These are phyloP conservation scores for Teunomyces barrocoloradensis DNA, from an alignment of 805 yeast species.

Conservation along the genomic window DNA sequence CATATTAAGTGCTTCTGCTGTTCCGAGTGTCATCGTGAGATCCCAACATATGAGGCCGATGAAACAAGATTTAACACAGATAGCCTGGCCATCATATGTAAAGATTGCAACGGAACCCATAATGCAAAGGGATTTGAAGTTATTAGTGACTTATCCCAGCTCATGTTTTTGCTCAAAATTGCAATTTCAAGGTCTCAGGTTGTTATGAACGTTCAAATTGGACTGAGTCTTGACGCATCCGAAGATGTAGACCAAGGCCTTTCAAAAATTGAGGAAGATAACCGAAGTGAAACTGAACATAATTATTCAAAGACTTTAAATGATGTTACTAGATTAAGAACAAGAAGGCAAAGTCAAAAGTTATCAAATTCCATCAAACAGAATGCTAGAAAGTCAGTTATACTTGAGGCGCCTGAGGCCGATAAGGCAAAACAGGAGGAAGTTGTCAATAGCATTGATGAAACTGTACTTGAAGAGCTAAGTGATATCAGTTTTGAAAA, in stretches of 20 bases:
- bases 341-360: conserved; percentile 65
- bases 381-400: conserved; percentile 62
- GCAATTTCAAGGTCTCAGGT: conserved; percentile 74
- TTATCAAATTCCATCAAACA: conserved; percentile 54
- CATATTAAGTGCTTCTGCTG: conserved; percentile 76
- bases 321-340: conserved; percentile 73
- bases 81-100: conserved; percentile 48
- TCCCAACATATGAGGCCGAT: conserved; percentile 29
- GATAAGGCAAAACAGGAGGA: conserved; percentile 32
- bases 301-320: conserved; percentile 68
- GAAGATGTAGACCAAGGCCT: not conserved
- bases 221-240: not conserved
- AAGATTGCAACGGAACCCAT: conserved; percentile 51
- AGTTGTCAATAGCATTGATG: conserved; percentile 14
- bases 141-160: conserved; percentile 71
- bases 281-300: conserved; percentile 29
- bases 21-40: conserved; percentile 47
- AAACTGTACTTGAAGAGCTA: conserved; percentile 13
- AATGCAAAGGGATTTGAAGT: conserved; percentile 53
- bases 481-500: conserved; percentile 9
- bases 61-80: conserved; percentile 47
- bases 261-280: conserved; percentile 4
- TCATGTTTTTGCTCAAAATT: conserved; percentile 73
- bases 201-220: conserved; percentile 43
- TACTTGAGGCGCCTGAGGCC: conserved; percentile 62